These are phyloP conservation scores for Fusarium dlaminii DNA, from an alignment of 2,329 filamentous ascomycete species.

Conservation along the genomic window DNA sequence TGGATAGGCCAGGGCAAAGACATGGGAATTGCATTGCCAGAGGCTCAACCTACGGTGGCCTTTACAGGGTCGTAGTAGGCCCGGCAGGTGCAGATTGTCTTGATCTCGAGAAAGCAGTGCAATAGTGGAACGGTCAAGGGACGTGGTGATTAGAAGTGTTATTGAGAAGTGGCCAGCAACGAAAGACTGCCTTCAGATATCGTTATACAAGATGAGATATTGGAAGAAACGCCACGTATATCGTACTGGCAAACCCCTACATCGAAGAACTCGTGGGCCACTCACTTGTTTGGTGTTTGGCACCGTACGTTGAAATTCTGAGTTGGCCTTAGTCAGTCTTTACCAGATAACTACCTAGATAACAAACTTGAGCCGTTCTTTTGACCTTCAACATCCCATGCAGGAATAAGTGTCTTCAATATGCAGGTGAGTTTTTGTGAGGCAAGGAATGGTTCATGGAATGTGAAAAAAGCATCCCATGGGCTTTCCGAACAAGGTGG, in stretches of 20 bases:
- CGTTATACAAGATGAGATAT: slow-evolving; percentile 11
- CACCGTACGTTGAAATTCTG: slow-evolving; percentile 22
- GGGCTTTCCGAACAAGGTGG: neutral
- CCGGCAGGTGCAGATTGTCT: slow-evolving; percentile 44
- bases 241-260: slow-evolving; percentile 11
- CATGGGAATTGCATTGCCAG: slow-evolving; percentile 32
- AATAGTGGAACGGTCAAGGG: slow-evolving; percentile 28
- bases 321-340: slow-evolving; percentile 42
- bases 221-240: slow-evolving; percentile 8
- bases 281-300: slow-evolving; percentile 29
- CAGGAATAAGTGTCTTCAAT: neutral
- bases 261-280: slow-evolving; percentile 8
- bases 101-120: slow-evolving; percentile 40
- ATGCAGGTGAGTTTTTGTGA: neutral
- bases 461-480: neutral
- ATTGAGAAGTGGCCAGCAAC: slow-evolving; percentile 9
- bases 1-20: slow-evolving; percentile 35
- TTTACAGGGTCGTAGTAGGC: slow-evolving; percentile 30
- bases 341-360: slow-evolving; percentile 29
- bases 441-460: slow-evolving; percentile 2
- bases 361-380: slow-evolving; percentile 40
- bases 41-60: slow-evolving; percentile 32
- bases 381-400: neutral
- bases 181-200: slow-evolving; percentile 1
- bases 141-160: slow-evolving; percentile 9